Percentiles rank a stretch among this genome's conserved stretches.
Conservation (phyloP, 1,139 yeast genomes). For the Geotrichum candidum region DNA sequence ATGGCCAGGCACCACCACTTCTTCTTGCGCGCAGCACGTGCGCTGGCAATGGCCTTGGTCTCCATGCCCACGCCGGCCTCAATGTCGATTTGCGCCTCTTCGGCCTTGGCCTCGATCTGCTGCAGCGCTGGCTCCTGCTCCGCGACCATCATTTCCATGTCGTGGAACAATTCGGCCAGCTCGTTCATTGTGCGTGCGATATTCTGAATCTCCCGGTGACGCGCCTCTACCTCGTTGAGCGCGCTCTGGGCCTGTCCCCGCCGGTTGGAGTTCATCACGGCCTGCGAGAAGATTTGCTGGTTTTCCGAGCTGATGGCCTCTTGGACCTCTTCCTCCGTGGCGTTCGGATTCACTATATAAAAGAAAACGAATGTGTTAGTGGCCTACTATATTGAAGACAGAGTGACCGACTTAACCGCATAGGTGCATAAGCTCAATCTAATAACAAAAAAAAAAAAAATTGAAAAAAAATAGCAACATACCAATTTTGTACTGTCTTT, state of each 20-base stretch:
- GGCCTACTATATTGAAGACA: no score
- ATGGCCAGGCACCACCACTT: constrained; percentile 81
- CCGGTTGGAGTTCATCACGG: constrained; percentile 83
- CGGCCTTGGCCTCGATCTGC: constrained; percentile 75
- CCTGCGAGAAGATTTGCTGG: constrained; percentile 83
- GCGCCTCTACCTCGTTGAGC: constrained; percentile 87
- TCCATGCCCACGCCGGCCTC: constrained; percentile 95
- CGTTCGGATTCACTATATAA: constrained; percentile 72
- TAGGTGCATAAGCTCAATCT: no score
- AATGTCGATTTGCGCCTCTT: constrained; percentile 78
- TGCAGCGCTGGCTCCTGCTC: constrained; percentile 90
- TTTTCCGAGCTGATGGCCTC: constrained; percentile 32
- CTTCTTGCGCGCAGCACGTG: constrained; percentile 87
- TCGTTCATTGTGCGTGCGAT: constrained; percentile 95
- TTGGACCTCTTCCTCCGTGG: constrained; percentile 74
- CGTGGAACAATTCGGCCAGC: constrained; percentile 87
- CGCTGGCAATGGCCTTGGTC: constrained; percentile 79
- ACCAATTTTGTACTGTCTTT: constrained; percentile 70
- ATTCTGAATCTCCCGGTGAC: constrained; percentile 92
- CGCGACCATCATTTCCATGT: constrained; percentile 92
- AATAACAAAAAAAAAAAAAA: neutral
- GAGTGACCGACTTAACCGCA: no score
- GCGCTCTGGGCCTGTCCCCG: constrained; percentile 97
- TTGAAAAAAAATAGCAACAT: neutral
- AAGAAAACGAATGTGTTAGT: no score